Evolutionary conservation across 345 rosid genomes (phyloP), one percentile per base, ranked within the genome.

Genomic region (Moricandia moricandioides): DNA sequence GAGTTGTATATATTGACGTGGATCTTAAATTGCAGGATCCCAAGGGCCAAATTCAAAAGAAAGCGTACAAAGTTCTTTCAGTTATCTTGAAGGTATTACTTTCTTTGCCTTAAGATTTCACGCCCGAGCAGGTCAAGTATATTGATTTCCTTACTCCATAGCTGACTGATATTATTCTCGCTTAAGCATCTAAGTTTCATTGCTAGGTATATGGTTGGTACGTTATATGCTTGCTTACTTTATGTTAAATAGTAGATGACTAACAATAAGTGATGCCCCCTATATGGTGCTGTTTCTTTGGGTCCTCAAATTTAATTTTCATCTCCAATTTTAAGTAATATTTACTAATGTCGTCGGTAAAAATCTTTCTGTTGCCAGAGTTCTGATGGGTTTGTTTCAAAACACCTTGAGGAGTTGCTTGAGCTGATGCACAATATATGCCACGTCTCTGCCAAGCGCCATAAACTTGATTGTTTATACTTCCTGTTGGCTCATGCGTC

Each of bases 51-150:
- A 80, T 90, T 70, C 99, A 95, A 73, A 95, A 95, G 89, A 95
- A 87, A 84, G 97, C 96, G 39, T 95, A 92, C 83, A 95, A 88
- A 83, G 96, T 86, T 73, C 92, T 95, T 81, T 90, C 97, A 49
- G 51, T 78, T 35, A 86, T 95, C 74, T 85, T 95, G 62, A 88
- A 80, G 96, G 99, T 95, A 84, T 39, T 73, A 35, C 37, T 11
- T 70, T 10, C 17, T 49, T 54, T 59, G 21, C 72, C 58, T 65
- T 21, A 37, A 31, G 16, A 35, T 49, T 62, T 47, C 30, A 16
- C 13, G 27, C 75, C 78, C 17, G 4, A 13, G 37, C 12, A 62
- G 66, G 70, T 63, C 59, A 33, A 55, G 27, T 39, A 49, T 37
- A 52, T 67, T 37, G 33, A 10, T 52, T 37, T 5, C 9, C 16